A percentile compares a stretch with the other conserved stretches of the same genome.
phyloP scores from a whole-genome alignment of 2,329 filamentous ascomycete genomes.

The Pseudogymnoascus sp. region DNA sequence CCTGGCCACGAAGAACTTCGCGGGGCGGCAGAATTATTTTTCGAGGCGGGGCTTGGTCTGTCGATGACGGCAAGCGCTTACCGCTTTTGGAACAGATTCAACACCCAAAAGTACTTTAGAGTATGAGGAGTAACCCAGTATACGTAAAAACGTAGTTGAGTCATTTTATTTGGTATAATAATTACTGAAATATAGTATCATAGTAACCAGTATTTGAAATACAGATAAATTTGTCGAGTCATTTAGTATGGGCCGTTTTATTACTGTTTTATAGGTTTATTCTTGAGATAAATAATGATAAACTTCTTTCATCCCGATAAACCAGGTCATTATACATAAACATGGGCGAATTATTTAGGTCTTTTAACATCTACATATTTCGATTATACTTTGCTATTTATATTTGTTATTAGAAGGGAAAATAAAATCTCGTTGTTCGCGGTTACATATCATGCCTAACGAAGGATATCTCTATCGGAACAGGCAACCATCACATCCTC shows the following conservation, averaged over 20 bases:
- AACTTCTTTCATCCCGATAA: too few species aligned
- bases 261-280: too few species aligned
- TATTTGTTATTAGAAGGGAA: not conserved
- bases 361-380: not conserved
- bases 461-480: not conserved
- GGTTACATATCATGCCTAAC: not conserved
- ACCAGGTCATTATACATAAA: not conserved
- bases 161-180: too few species aligned
- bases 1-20: conserved; percentile 2
- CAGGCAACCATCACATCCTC: not conserved
- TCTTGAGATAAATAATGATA: too few species aligned
- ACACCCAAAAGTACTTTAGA: not conserved
- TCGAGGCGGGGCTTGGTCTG: not conserved
- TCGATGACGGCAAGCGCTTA: conserved; percentile 7
- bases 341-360: not conserved
- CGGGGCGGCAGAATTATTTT: conserved; percentile 9
- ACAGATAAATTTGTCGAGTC: too few species aligned
- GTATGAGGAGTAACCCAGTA: not conserved
- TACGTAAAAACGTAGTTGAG: not conserved
- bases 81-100: conserved; percentile 1
- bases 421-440: not conserved
- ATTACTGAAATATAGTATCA: not conserved
- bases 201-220: too few species aligned
- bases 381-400: too few species aligned
- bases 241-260: too few species aligned